Evolutionary conservation across 192 early-diverging fungal species (phyloP).

Genomic region (Podila clonocystis): DNA sequence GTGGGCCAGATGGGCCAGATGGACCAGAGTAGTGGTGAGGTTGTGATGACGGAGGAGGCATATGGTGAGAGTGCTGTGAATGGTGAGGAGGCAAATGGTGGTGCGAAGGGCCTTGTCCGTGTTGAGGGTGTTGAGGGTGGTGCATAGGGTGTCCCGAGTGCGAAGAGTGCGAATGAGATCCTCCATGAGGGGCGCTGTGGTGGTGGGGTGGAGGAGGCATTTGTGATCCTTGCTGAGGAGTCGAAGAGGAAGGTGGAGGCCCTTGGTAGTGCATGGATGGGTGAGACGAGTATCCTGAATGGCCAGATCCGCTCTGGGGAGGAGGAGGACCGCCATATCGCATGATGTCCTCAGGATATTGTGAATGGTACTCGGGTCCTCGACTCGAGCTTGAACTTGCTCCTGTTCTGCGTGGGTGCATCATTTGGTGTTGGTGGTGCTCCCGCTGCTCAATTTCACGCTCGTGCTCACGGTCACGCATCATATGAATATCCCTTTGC

Average conservation of each 20-base stretch:
- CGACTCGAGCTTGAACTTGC: conserved; percentile 25
- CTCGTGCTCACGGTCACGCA: conserved; percentile 40
- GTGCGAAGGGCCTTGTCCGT: conserved; percentile 42
- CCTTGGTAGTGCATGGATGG: conserved; percentile 41
- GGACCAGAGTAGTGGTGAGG: conserved; percentile 35
- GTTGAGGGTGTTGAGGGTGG: conserved; percentile 37
- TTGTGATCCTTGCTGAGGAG: conserved; percentile 14
- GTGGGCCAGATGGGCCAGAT: not conserved
- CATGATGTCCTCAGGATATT: conserved; percentile 43
- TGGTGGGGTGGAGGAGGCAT: conserved; percentile 19
- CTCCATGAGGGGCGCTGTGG: conserved; percentile 29
- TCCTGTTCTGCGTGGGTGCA: conserved; percentile 22
- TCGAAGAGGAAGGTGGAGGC: conserved; percentile 20
- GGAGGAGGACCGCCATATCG: conserved; percentile 43
- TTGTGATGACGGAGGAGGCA: conserved; percentile 20
- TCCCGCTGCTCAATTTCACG: conserved; percentile 39
- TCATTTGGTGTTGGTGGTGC: conserved; percentile 36
- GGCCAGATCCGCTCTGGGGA: conserved; percentile 29
- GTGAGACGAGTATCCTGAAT: conserved; percentile 33
- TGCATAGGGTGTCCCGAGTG: conserved; percentile 37
- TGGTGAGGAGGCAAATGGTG: conserved; percentile 44
- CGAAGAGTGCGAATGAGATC: conserved; percentile 28
- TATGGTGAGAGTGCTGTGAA: conserved; percentile 35
- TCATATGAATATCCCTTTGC: conserved; percentile 40
- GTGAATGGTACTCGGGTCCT: conserved; percentile 33